Percentiles rank a stretch among this genome's conserved stretches.
Conservation (phyloP, 768 basidiomycete species). For the Hericium rajendrae region DNA sequence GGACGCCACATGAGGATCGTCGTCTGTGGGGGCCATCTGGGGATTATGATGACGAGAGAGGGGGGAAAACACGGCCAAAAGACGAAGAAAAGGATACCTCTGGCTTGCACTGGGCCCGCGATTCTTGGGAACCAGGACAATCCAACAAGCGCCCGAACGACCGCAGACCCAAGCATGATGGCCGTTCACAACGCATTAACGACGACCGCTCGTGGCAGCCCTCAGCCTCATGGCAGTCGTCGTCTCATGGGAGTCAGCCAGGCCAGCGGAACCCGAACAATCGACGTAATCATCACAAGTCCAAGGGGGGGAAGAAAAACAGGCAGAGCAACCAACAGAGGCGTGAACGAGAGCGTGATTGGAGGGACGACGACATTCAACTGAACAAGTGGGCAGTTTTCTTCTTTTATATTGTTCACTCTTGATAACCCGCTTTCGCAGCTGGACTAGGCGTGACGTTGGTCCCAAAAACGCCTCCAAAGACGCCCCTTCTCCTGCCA, state of each 20-base stretch:
- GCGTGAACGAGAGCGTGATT: conserved; percentile 24
- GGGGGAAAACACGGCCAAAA: conserved; percentile 31
- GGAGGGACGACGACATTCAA: conserved; percentile 50
- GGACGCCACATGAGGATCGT: conserved; percentile 15
- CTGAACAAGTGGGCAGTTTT: conserved; percentile 56
- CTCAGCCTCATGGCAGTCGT: conserved; percentile 55
- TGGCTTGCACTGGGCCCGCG: conserved; percentile 28
- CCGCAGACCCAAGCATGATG: conserved; percentile 15
- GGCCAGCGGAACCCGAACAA: conserved; percentile 27
- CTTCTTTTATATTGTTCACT: conserved; percentile 2
- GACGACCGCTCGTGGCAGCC: conserved; percentile 68
- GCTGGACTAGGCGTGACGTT: conserved; percentile 59
- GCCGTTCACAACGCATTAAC: conserved; percentile 16
- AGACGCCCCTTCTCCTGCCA: conserved; percentile 26
- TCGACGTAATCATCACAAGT: conserved; percentile 24
- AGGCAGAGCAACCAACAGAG: conserved; percentile 23
- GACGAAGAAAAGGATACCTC: conserved; percentile 32
- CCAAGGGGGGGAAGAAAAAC: conserved; percentile 12
- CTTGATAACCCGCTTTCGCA: conserved; percentile 20
- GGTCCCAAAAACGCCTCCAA: conserved; percentile 33
- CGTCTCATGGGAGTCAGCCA: conserved; percentile 22
- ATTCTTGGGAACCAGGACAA: conserved; percentile 23
- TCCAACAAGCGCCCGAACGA: conserved; percentile 10
- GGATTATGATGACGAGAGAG: conserved; percentile 10
- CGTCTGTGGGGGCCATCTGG: conserved; percentile 3